Conservation (phyloP, 306 rosid genomes). For the Citrullus colocynthis region DNA sequence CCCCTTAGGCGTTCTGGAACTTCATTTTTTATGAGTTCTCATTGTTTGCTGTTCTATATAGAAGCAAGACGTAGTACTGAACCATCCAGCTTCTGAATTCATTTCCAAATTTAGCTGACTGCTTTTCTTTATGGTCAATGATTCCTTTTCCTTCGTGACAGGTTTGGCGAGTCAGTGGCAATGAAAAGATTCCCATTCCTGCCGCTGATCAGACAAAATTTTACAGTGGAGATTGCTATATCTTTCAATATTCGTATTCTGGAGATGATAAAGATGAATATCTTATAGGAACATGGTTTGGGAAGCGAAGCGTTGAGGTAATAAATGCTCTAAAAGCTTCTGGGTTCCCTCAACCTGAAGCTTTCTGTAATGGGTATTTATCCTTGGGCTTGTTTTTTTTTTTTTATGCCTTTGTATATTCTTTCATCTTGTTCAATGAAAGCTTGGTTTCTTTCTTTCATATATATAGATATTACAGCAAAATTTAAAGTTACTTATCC, state of each 20-base stretch:
- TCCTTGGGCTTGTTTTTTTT: no score
- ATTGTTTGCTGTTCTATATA: not conserved
- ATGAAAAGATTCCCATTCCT: constrained; percentile 61
- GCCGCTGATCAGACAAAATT: constrained; percentile 80
- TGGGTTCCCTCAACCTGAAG: not conserved
- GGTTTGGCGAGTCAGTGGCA: constrained; percentile 90
- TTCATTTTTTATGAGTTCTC: not conserved
- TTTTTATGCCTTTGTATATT: no score
- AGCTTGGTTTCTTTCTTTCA: no score
- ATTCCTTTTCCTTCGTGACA: constrained; percentile 23
- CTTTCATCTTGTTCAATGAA: no score
- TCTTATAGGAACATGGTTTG: constrained; percentile 89
- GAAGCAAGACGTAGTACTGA: not conserved
- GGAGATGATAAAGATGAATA: constrained; percentile 91
- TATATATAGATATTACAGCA: not conserved
- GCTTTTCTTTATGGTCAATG: constrained; percentile 15
- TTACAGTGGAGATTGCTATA: constrained; percentile 82
- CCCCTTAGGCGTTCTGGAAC: not conserved
- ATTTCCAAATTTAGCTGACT: constrained; percentile 7
- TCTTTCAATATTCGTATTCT: constrained; percentile 80
- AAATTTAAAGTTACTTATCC: not conserved
- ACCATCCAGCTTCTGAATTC: not conserved
- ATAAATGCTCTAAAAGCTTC: constrained; percentile 9
- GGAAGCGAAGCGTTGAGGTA: constrained; percentile 88
- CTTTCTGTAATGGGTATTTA: no score